A percentile compares a stretch with the other conserved stretches of the same genome.
phyloP scores from a whole-genome alignment of 2,329 filamentous ascomycete species.

The Fusarium equiseti region DNA sequence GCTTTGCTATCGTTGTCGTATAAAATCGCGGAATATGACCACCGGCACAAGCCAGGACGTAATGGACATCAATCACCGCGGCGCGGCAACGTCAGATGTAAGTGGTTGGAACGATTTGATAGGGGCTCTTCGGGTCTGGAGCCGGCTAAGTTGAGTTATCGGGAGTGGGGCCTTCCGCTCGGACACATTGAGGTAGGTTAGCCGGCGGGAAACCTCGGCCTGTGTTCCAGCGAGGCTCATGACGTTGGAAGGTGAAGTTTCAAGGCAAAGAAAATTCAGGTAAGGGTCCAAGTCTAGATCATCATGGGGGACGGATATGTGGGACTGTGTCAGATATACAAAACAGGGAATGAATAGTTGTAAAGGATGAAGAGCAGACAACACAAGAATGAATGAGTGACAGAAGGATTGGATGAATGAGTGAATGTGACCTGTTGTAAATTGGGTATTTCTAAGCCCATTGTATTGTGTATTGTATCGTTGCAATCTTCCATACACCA shows the following conservation, averaged over 20 bases:
- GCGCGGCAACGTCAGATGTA: constrained; percentile 6
- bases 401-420: constrained; percentile 1
- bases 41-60: constrained; percentile 31
- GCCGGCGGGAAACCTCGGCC: constrained; percentile 45
- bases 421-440: constrained; percentile 18
- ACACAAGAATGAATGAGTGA: constrained; percentile 1
- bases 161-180: constrained; percentile 20
- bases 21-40: constrained; percentile 36
- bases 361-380: not conserved
- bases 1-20: constrained; percentile 30
- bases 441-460: constrained; percentile 12
- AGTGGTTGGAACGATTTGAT: constrained; percentile 20
- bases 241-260: constrained; percentile 27
- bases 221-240: constrained; percentile 36
- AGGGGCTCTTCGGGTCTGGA: constrained; percentile 34
- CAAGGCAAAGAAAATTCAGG: not conserved
- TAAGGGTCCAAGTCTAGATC: constrained; percentile 1
- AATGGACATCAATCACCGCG: constrained; percentile 48
- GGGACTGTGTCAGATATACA: not conserved
- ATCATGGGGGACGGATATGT: constrained; percentile 7
- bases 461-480: constrained; percentile 6
- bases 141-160: constrained; percentile 41
- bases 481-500: constrained; percentile 14
- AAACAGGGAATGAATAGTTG: constrained; percentile 3
- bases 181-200: constrained; percentile 23